phyloP scores from a whole-genome alignment of 2,329 filamentous ascomycete genomes.

The Epicoccum nigrum region DNA sequence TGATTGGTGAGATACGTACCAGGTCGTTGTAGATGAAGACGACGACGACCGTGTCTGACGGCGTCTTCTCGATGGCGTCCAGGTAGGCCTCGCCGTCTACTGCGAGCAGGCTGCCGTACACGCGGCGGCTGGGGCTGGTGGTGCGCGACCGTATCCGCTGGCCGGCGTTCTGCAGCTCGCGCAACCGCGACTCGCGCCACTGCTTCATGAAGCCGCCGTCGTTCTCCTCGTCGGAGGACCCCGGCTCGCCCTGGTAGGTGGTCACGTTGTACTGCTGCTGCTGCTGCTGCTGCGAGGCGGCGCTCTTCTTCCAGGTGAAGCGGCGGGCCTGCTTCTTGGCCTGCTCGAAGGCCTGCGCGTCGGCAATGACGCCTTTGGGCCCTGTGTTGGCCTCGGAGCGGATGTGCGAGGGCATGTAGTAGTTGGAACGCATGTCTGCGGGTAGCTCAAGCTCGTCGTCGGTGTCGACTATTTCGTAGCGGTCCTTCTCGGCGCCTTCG shows the following conservation, averaged over 20 bases:
- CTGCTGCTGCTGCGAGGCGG: constrained; percentile 28
- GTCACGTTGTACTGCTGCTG: constrained; percentile 34
- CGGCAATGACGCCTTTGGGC: constrained; percentile 86
- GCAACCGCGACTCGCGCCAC: constrained; percentile 82
- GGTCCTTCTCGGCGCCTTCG: constrained; percentile 55
- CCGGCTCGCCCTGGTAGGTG: constrained; percentile 58
- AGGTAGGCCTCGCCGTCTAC: constrained; percentile 92
- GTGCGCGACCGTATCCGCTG: constrained; percentile 64
- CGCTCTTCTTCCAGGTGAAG: constrained; percentile 43
- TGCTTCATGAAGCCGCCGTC: constrained; percentile 82
- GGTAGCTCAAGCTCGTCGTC: constrained; percentile 54
- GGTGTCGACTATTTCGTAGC: constrained; percentile 66
- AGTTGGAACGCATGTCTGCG: constrained; percentile 62
- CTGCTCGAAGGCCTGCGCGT: constrained; percentile 77
- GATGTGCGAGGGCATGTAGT: constrained; percentile 64
- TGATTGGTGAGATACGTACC: constrained; percentile 60
- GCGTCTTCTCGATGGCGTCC: constrained; percentile 93
- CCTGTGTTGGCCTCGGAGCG: constrained; percentile 75
- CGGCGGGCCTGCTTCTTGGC: constrained; percentile 54
- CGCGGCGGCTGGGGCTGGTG: constrained; percentile 75
- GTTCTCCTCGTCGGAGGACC: constrained; percentile 61
- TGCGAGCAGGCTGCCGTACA: constrained; percentile 78
- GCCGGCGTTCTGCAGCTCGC: constrained; percentile 73
- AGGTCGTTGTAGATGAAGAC: constrained; percentile 91
- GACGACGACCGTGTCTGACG: constrained; percentile 80